Conservation (phyloP, 2,329 filamentous ascomycete species). For the Hypoxylon sp. region DNA sequence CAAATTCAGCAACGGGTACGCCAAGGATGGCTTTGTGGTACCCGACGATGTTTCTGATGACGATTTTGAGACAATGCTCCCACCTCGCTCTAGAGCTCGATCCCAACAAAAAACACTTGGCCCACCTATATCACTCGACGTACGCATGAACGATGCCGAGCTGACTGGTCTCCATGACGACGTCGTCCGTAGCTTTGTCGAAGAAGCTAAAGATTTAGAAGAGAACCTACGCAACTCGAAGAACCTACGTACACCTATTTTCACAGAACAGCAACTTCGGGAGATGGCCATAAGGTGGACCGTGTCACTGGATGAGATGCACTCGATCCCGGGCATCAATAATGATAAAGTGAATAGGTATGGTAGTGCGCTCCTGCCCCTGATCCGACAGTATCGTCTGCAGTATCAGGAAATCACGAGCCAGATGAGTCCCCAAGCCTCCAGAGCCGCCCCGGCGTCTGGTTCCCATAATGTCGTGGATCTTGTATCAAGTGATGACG, state of each 20-base stretch:
- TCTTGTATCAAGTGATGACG: conserved; percentile 61
- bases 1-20: conserved; percentile 61
- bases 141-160: conserved; percentile 63
- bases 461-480: conserved; percentile 65
- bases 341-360: conserved; percentile 72
- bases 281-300: conserved; percentile 82
- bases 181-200: conserved; percentile 75
- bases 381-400: conserved; percentile 66
- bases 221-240: conserved; percentile 73
- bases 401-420: conserved; percentile 68
- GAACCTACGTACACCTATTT: conserved; percentile 70
- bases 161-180: conserved; percentile 73
- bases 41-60: conserved; percentile 59
- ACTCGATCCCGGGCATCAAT: conserved; percentile 73
- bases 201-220: conserved; percentile 71
- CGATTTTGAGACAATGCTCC: conserved; percentile 62
- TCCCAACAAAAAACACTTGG: conserved; percentile 61
- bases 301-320: conserved; percentile 72
- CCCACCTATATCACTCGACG: conserved; percentile 71
- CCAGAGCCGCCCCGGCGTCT: conserved; percentile 28
- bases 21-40: conserved; percentile 59
- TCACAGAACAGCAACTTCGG: conserved; percentile 77
- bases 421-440: conserved; percentile 29
- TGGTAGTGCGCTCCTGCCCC: conserved; percentile 71
- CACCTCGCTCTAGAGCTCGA: conserved; percentile 55